Percentiles rank a stretch among this genome's conserved stretches.
Conservation (phyloP, 768 basidiomycete species). For the Leccinum longicurvipes region DNA sequence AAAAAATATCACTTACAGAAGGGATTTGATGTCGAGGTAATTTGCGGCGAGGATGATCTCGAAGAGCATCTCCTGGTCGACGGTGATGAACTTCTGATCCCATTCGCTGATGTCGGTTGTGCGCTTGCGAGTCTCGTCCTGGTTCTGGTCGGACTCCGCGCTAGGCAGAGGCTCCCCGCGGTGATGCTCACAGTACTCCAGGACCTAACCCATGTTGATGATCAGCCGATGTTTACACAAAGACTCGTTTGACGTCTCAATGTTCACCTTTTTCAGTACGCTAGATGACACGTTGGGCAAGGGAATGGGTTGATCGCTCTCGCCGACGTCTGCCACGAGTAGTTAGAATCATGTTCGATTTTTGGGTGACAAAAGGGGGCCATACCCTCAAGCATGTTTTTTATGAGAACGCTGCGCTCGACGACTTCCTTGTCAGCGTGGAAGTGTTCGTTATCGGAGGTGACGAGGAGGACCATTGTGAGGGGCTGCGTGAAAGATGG, state of each 20-base stretch:
- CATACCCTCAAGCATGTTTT: slow-evolving; percentile 99
- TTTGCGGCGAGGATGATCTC: slow-evolving; percentile 99
- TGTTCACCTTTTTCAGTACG: slow-evolving; percentile 83
- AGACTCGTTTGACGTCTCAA: neutral
- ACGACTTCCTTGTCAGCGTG: slow-evolving; percentile 91
- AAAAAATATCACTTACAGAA: slow-evolving; percentile 59
- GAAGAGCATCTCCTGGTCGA: slow-evolving; percentile 99
- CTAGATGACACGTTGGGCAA: slow-evolving; percentile 91
- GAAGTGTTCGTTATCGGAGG: slow-evolving; percentile 95
- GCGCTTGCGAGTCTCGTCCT: slow-evolving; percentile 94
- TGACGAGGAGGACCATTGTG: slow-evolving; percentile 79
- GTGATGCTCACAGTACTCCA: slow-evolving; percentile 99
- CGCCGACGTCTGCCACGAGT: slow-evolving; percentile 73
- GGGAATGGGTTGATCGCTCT: slow-evolving; percentile 91
- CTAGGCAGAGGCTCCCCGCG: slow-evolving; percentile 94
- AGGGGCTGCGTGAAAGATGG: slow-evolving; percentile 8
- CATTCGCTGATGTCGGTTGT: slow-evolving; percentile 99
- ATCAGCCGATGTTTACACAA: slow-evolving; percentile 3
- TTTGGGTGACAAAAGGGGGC: neutral
- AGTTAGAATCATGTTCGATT: neutral
- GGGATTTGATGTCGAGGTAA: slow-evolving; percentile 98
- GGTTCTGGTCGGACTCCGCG: slow-evolving; percentile 72
- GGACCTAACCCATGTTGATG: slow-evolving; percentile 53
- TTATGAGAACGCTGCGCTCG: slow-evolving; percentile 93
- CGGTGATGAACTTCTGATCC: slow-evolving; percentile 98